Evolutionary conservation across 2,329 filamentous ascomycete genomes (phyloP).

Genomic region (Sclerotinia nivalis): DNA sequence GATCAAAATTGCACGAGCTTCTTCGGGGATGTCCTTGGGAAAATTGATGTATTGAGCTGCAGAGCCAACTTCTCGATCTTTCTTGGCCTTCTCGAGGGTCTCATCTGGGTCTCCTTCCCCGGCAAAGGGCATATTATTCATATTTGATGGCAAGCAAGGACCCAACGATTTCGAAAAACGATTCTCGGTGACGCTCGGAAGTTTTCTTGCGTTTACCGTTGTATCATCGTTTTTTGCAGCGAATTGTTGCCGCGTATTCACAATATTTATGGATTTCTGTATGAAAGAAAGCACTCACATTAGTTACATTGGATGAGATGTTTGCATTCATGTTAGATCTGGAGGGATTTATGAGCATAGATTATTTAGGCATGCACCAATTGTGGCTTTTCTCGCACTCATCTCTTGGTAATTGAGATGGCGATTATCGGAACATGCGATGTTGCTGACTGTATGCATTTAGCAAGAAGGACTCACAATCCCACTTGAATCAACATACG

Average conservation of each 20-base stretch:
- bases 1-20: neutral
- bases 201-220: neutral
- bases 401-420: neutral
- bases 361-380: neutral
- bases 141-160: neutral
- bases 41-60: neutral
- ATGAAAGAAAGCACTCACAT: neutral
- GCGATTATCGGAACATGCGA: neutral
- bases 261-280: neutral
- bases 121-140: neutral
- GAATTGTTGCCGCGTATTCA: neutral
- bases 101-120: neutral
- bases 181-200: neutral
- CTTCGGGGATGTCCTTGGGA: neutral
- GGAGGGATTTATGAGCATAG: too few species aligned
- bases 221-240: neutral
- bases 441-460: neutral
- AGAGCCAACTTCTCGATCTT: neutral
- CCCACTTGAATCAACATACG: too few species aligned
- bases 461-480: neutral
- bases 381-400: neutral
- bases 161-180: neutral
- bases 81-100: neutral
- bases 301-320: neutral
- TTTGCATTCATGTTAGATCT: neutral